Conservation (phyloP, 768 basidiomycete species). For the Suillus subalutaceus region DNA sequence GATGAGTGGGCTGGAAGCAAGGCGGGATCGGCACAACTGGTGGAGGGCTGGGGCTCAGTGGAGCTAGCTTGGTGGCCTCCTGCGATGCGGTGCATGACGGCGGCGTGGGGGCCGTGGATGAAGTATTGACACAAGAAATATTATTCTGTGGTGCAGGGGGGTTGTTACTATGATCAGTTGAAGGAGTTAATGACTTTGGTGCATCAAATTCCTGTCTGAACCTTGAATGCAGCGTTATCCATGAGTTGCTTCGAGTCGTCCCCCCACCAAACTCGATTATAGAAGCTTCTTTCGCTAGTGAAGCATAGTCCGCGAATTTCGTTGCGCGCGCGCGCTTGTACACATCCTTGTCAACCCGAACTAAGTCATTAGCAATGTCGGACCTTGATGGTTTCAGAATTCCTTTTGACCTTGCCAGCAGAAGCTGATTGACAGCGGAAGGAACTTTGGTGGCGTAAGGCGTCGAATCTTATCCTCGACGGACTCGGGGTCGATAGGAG, state of each 20-base stretch:
- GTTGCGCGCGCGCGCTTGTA: constrained; percentile 30
- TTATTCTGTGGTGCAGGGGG: background rate
- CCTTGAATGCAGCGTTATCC: constrained; percentile 35
- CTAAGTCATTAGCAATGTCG: constrained; percentile 37
- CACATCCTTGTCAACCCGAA: constrained; percentile 26
- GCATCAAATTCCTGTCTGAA: constrained; percentile 9
- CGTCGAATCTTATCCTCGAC: constrained; percentile 14
- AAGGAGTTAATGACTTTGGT: background rate
- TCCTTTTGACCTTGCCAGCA: constrained; percentile 32
- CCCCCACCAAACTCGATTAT: constrained; percentile 31
- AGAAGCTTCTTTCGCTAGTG: constrained; percentile 30
- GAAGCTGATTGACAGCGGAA: constrained; percentile 28
- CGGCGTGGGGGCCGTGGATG: background rate
- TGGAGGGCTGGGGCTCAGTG: background rate
- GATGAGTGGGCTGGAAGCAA: constrained; percentile 36
- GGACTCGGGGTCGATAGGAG: constrained; percentile 4
- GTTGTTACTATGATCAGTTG: background rate
- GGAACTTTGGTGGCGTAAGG: constrained; percentile 32
- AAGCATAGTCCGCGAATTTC: constrained; percentile 30
- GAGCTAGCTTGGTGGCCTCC: background rate
- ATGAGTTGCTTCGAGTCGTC: constrained; percentile 14
- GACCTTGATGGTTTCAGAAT: constrained; percentile 40
- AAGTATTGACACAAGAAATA: background rate
- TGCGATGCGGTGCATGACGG: no score
- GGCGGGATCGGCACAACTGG: background rate